phyloP scores from a whole-genome alignment of 1,284 basidiomycete species.

The Ganoderma leucocontextum region DNA sequence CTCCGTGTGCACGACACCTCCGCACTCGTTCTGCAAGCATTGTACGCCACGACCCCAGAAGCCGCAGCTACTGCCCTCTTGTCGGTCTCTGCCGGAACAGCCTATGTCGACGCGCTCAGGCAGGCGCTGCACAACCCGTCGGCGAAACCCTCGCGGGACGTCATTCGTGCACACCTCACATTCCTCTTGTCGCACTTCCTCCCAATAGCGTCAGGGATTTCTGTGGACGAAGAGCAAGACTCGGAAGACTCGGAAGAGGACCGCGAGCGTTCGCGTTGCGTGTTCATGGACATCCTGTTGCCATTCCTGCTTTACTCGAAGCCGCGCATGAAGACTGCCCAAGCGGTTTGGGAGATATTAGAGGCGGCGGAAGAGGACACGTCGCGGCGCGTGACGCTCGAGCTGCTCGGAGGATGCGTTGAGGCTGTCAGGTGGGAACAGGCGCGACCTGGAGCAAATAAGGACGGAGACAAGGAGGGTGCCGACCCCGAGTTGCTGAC shows the following conservation, averaged over 20 bases:
- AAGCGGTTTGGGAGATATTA: slow-evolving; percentile 71
- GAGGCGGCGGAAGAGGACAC: slow-evolving; percentile 41
- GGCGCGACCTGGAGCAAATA: slow-evolving; percentile 38
- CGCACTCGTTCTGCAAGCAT: slow-evolving; percentile 63
- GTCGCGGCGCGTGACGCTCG: slow-evolving; percentile 36
- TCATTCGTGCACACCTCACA: slow-evolving; percentile 66
- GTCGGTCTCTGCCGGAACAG: slow-evolving; percentile 57
- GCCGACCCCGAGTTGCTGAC: slow-evolving; percentile 55
- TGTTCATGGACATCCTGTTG: slow-evolving; percentile 73
- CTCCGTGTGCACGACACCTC: slow-evolving; percentile 61
- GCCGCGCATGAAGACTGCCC: slow-evolving; percentile 67
- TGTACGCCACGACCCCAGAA: slow-evolving; percentile 63
- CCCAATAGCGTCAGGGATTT: slow-evolving; percentile 20
- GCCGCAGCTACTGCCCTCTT: slow-evolving; percentile 51
- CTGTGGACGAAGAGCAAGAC: background rate
- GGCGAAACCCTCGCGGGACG: slow-evolving; percentile 54
- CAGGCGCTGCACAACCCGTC: slow-evolving; percentile 49
- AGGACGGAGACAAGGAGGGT: slow-evolving; percentile 44
- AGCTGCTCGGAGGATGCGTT: slow-evolving; percentile 58
- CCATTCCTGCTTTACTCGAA: slow-evolving; percentile 81
- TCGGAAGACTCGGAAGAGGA: slow-evolving; percentile 30
- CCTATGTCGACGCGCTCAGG: slow-evolving; percentile 61
- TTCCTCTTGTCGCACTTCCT: slow-evolving; percentile 68
- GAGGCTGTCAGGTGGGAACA: slow-evolving; percentile 49
- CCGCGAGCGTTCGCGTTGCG: slow-evolving; percentile 47